Evolutionary conservation across 1,284 basidiomycete genomes (phyloP).

Genomic region (Leccinum huronense): DNA sequence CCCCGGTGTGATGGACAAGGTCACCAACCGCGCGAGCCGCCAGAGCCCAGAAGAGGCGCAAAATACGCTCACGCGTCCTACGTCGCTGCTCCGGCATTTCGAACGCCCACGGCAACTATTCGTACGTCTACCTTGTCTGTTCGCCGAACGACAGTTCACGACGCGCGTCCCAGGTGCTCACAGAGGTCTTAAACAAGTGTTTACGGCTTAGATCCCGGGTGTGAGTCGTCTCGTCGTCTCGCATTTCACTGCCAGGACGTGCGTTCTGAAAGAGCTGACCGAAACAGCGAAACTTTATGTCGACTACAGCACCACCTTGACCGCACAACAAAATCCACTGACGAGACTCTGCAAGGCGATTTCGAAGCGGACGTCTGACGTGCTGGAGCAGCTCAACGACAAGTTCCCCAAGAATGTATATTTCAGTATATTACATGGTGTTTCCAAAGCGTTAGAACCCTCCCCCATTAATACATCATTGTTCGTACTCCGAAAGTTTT

Average conservation of each 20-base stretch:
- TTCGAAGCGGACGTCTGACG: constrained; percentile 62
- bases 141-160: constrained; percentile 19
- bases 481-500: no score
- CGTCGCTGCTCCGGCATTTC: constrained; percentile 64
- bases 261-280: constrained; percentile 46
- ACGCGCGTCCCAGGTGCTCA: constrained; percentile 49
- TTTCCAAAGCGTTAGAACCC: no score
- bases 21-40: constrained; percentile 65
- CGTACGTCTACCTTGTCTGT: constrained; percentile 37
- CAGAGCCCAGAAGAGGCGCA: constrained; percentile 64
- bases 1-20: constrained; percentile 80
- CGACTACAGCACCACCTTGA: constrained; percentile 39
- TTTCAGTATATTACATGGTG: no score
- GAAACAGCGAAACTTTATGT: constrained; percentile 40
- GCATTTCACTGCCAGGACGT: constrained; percentile 14
- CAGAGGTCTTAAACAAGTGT: constrained; percentile 68
- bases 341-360: constrained; percentile 52
- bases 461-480: no score
- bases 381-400: no score
- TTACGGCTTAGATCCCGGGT: constrained; percentile 56
- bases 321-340: constrained; percentile 30
- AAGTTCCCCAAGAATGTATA: no score
- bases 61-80: constrained; percentile 62
- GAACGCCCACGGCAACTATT: constrained; percentile 50
- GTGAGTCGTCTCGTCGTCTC: constrained; percentile 39